Percentiles rank a stretch among this genome's conserved stretches.
These are phyloP conservation scores for Quillaja saponaria DNA, from an alignment of 306 rosid genomes.

Conservation along the genomic window DNA sequence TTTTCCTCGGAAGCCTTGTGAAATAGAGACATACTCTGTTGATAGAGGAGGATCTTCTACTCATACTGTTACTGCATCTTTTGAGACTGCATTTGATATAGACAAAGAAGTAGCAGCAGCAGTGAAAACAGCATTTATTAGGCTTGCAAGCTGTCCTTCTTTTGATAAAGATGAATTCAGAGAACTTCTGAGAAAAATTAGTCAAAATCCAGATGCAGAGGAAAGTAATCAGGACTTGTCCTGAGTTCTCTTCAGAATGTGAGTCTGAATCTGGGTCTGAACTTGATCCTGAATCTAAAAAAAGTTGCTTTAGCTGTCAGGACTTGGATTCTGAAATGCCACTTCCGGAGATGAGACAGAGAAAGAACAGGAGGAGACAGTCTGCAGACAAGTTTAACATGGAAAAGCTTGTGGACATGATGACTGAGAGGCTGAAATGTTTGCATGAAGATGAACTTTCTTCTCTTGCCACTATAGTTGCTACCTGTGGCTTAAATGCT, in stretches of 20 bases:
- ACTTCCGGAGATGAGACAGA: constrained; percentile 38
- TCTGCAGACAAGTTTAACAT: constrained; percentile 54
- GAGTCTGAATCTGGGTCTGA: constrained; percentile 62
- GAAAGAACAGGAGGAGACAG: constrained; percentile 56
- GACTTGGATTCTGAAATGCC: constrained; percentile 45
- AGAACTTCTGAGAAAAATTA: constrained; percentile 71
- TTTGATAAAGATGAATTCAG: constrained; percentile 67
- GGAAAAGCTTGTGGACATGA: constrained; percentile 62
- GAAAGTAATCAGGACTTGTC: constrained; percentile 46
- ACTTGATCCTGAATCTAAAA: constrained; percentile 42
- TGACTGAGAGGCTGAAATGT: constrained; percentile 79
- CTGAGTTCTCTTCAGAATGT: constrained; percentile 55
- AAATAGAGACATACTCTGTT: constrained; percentile 60
- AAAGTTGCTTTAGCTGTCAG: constrained; percentile 35
- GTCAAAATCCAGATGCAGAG: constrained; percentile 73
- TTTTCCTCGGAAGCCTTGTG: constrained; percentile 63
- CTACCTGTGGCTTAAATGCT: constrained; percentile 87
- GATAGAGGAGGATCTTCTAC: constrained; percentile 62
- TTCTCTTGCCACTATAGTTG: constrained; percentile 90
- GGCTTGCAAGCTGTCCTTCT: constrained; percentile 73
- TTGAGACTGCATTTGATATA: constrained; percentile 91
- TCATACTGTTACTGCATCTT: constrained; percentile 77
- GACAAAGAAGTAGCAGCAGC: constrained; percentile 91
- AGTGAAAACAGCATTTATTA: constrained; percentile 71
- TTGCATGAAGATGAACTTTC: constrained; percentile 86